Conservation (phyloP, 495 filamentous ascomycete species). For the Podospora pseudocomata region DNA sequence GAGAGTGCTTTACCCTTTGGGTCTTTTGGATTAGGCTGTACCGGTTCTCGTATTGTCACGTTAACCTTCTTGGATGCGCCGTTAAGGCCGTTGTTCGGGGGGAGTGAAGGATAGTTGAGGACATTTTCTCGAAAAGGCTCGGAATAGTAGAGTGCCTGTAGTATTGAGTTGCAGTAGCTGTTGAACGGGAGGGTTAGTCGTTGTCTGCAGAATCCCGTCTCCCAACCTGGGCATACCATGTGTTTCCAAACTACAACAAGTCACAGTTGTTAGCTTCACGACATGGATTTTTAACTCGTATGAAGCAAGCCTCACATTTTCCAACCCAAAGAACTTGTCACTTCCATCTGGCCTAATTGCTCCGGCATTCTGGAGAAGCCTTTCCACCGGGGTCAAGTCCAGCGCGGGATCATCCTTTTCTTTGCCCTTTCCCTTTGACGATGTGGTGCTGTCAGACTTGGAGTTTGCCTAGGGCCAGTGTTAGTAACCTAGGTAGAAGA, state of each 20-base stretch:
- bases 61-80: conserved; percentile 44
- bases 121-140: conserved; percentile 93
- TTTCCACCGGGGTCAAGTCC: conserved; percentile 76
- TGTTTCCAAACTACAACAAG: conserved; percentile 81
- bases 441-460: conserved; percentile 39
- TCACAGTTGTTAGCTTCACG: conserved; percentile 20
- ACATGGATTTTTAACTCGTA: conserved; percentile 10
- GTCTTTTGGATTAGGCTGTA: conserved; percentile 35
- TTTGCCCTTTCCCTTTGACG: conserved; percentile 50
- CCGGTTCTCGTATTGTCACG: conserved; percentile 47
- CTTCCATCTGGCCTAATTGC: conserved; percentile 80
- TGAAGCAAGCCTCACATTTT: conserved; percentile 68
- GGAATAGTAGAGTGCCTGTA: conserved; percentile 95
- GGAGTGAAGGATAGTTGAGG: conserved; percentile 75
- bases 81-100: conserved; percentile 45
- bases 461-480: conserved; percentile 30
- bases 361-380: conserved; percentile 74
- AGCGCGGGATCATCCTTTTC: conserved; percentile 62
- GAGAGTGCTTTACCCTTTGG: conserved; percentile 40
- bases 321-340: conserved; percentile 97
- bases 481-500: neutral
- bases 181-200: neutral
- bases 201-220: neutral
- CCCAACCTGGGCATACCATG: conserved; percentile 61
- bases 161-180: conserved; percentile 96